Base-by-base conservation (phyloP, 768 basidiomycete species). In the Tephrocybe sp. region DNA sequence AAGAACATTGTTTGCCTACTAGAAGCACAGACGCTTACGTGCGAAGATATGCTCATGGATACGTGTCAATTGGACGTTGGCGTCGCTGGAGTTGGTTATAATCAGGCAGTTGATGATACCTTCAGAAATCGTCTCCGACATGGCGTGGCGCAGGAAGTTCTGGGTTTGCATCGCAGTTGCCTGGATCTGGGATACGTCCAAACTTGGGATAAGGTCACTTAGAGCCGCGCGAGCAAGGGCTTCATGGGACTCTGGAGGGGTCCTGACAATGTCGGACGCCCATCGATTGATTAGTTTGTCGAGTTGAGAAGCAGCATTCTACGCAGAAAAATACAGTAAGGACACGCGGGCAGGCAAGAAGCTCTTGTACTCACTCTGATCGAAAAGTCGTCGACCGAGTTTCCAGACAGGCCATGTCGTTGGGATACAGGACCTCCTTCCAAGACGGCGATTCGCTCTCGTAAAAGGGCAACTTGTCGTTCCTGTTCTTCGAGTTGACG, bases 11-110 rank as follows among this genome's bases (percentile, higher is more conserved):
- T 35, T 22, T 41, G 22, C 12, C n/a, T 16, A 32, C n/a, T 16
- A 32, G 22, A 49, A n/a, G 4, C 13, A 1, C 20, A 40, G n/a
- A 16, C 35, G 17, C 89, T 64, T 62, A 91, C 92, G 81, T 20
- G 84, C 76, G 59, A 94, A 93, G 46, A 94, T 79, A 58, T 92
- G 87, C 64, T 93, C 92, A 65, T 94, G 92, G 49, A 94, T 89
- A 4, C 89, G 79, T 19, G 90, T 86, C 42, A 94, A 73, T 64
- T 93, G 89, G 53, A 86, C 66, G 60, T 94, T 94, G 22, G 92
- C 85, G 47, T 94, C 92, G 39, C 75, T 77, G 7, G 88, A 90
- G 62, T 90, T 91, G 40, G 92, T 93, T 52, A 92, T 86, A 60
- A 92, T 83, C 49, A 93, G 77, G 58, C 87, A 87, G 63, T 94